These are phyloP conservation scores for Aschersonia sp. DNA, from an alignment of 2,329 filamentous ascomycete genomes.

Conservation along the genomic window DNA sequence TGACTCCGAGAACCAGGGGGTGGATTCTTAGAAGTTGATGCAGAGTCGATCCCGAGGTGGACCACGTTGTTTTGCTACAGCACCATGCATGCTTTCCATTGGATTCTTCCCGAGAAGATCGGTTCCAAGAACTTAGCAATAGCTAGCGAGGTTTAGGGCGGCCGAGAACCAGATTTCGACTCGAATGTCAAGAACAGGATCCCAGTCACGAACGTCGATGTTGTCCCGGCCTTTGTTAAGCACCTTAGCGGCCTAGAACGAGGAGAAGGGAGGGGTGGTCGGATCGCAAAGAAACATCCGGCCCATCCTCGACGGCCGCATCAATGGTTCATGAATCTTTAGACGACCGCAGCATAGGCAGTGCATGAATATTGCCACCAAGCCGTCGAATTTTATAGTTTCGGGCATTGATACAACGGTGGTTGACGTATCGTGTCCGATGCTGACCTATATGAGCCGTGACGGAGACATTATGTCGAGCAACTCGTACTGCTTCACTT, in stretches of 20 bases:
- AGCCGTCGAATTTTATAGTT: background rate
- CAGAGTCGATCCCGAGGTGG: constrained; percentile 3
- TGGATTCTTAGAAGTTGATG: constrained; percentile 5
- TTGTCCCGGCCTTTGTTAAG: background rate
- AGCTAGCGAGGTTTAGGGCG: background rate
- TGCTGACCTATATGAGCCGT: background rate
- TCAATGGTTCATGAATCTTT: background rate
- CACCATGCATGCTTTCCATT: background rate
- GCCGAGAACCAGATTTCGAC: background rate
- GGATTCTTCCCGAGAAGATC: background rate
- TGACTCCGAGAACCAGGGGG: background rate
- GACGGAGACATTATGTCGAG: background rate
- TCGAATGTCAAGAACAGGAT: too few species aligned
- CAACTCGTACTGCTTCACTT: too few species aligned
- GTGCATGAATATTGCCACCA: background rate
- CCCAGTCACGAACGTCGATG: background rate
- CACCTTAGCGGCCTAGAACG: background rate
- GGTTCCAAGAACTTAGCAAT: background rate
- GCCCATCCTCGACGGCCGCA: too few species aligned
- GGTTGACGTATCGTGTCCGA: background rate
- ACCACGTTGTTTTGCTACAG: background rate
- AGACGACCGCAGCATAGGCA: background rate
- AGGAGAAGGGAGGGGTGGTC: background rate
- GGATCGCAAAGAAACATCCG: background rate
- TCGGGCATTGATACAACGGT: background rate